phyloP scores from a whole-genome alignment of 495 filamentous ascomycete genomes.

The Hypoxylon rickii region DNA sequence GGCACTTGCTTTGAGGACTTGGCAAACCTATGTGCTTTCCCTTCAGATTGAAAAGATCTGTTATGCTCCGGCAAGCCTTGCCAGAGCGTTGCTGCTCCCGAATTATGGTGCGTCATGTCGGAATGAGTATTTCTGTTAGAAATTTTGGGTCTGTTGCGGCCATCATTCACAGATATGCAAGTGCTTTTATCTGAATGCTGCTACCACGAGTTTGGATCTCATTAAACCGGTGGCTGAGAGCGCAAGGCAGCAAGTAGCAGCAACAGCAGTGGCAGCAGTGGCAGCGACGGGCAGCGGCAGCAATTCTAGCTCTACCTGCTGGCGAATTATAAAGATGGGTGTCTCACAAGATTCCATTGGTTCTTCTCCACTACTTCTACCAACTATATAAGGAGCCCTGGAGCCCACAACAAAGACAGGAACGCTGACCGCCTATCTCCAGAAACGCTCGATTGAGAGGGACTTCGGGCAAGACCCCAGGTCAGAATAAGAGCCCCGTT shows the following conservation, averaged over 20 bases:
- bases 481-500: constrained; percentile 47
- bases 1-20: background rate
- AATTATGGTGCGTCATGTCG: too few relatives aligned
- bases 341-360: constrained; percentile 10
- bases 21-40: too few relatives aligned
- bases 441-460: constrained; percentile 56
- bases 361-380: constrained; percentile 12
- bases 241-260: background rate
- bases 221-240: constrained; percentile 15
- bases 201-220: background rate
- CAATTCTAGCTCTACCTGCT: background rate
- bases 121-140: too few relatives aligned
- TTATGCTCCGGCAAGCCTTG: too few relatives aligned
- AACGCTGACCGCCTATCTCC: constrained; percentile 19
- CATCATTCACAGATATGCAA: too few relatives aligned
- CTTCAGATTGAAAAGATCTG: too few relatives aligned
- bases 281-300: too few relatives aligned
- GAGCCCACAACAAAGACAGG: constrained; percentile 15
- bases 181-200: constrained; percentile 2
- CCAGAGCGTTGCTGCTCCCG: too few relatives aligned
- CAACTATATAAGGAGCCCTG: constrained; percentile 4
- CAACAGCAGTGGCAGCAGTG: background rate
- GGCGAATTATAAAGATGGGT: background rate
- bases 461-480: constrained; percentile 46
- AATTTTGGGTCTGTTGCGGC: too few relatives aligned